Conservation (phyloP, 2,329 filamentous ascomycete species). For the Alternaria gaisen region DNA sequence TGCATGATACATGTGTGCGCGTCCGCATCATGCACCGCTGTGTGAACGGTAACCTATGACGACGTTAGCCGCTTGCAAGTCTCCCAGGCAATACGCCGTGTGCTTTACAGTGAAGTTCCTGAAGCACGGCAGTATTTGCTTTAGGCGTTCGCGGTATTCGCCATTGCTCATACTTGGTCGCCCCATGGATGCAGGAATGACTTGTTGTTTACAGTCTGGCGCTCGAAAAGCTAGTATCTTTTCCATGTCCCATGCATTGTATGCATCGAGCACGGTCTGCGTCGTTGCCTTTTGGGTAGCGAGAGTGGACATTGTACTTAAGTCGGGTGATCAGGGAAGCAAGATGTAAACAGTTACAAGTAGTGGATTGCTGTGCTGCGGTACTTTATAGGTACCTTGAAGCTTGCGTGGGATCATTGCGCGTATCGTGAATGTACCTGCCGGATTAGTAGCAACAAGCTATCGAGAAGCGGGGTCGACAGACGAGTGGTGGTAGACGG, state of each 20-base stretch:
- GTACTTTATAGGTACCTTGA: background rate
- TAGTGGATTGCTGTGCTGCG: background rate
- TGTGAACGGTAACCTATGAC: background rate
- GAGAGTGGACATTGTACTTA: background rate
- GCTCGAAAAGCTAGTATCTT: background rate
- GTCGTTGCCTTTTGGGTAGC: background rate
- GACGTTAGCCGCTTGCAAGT: background rate
- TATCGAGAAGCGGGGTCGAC: background rate
- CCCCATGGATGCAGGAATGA: background rate
- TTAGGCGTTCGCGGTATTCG: background rate
- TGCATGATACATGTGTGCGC: background rate
- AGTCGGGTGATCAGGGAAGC: background rate
- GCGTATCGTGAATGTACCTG: background rate
- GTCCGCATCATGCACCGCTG: background rate
- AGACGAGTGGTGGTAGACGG: background rate
- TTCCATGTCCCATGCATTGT: background rate
- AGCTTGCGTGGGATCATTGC: background rate
- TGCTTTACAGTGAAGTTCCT: background rate
- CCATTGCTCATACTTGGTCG: background rate
- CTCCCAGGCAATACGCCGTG: rapidly evolving
- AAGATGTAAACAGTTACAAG: background rate
- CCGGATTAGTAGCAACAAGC: background rate
- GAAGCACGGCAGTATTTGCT: background rate
- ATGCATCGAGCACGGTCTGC: background rate
- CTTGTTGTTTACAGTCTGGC: background rate